phyloP scores from a whole-genome alignment of 1,139 yeast species.

The Pichia sp. region DNA sequence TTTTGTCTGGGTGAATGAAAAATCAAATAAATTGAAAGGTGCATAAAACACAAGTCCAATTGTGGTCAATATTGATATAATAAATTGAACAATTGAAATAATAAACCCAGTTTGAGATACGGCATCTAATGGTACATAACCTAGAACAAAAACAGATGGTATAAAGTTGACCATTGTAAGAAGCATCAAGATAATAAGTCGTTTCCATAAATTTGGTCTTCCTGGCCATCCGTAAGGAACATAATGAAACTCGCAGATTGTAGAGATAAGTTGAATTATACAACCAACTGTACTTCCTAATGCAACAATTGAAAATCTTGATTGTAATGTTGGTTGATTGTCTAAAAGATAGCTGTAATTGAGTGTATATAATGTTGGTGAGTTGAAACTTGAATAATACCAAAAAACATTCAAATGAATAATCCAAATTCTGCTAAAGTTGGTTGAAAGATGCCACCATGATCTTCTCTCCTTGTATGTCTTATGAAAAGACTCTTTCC shows the following conservation, averaged over 20 bases:
- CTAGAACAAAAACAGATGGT: slow-evolving; percentile 60
- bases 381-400: slow-evolving; percentile 50
- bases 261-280: slow-evolving; percentile 38
- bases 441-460: slow-evolving; percentile 52
- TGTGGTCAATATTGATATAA: slow-evolving; percentile 54
- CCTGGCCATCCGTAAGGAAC: slow-evolving; percentile 77
- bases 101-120: slow-evolving; percentile 44
- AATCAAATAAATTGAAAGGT: slow-evolving; percentile 45
- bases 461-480: slow-evolving; percentile 53
- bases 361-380: slow-evolving; percentile 49
- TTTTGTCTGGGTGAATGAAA: slow-evolving; percentile 16
- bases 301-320: slow-evolving; percentile 42
- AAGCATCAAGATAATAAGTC: slow-evolving; percentile 37
- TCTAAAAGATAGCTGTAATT: slow-evolving; percentile 39
- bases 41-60: slow-evolving; percentile 57
- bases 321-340: slow-evolving; percentile 44
- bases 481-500: slow-evolving; percentile 48
- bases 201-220: slow-evolving; percentile 40
- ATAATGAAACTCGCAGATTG: slow-evolving; percentile 40
- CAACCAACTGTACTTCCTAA: slow-evolving; percentile 47
- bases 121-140: slow-evolving; percentile 45
- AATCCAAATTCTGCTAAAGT: slow-evolving; percentile 59
- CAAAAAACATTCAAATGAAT: slow-evolving; percentile 55
- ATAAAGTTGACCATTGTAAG: slow-evolving; percentile 44
- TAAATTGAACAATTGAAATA: slow-evolving; percentile 53